Base-by-base conservation (phyloP, 1,284 basidiomycete genomes). In the Pisolithus thermaeus region DNA sequence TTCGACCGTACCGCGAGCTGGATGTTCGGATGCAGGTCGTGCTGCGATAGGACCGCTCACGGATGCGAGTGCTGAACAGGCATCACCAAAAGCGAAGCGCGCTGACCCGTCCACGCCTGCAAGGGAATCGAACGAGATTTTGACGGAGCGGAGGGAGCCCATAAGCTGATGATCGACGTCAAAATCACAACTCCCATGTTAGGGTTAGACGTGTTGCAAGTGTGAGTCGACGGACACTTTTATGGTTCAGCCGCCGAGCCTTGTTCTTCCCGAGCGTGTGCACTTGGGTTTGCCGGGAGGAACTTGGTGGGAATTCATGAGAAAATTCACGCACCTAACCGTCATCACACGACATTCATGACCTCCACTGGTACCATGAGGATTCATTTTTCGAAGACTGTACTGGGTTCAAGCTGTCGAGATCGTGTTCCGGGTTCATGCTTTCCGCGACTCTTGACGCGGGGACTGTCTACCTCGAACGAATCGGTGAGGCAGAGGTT, bases 11-110 rank as follows among this genome's bases (percentile, higher is more conserved):
- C 87, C 80, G 52, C 78, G 79, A n/a, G 82, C 82, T 6, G 88
- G 78, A 40, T 80, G 74, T 68, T 90, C 88, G 16, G 75, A 65
- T 2, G 79, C 76, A 9, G 81, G 70, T 18, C 85, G 74, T 47
- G 84, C 82, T 56, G 89, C 81, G 41, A 89, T 82, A n/a, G 88
- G 88, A 0, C 88, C 87, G 8, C 86, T 87, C 28, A 88, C 65
- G 6, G 87, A 88, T 6, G 83, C 79, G 25, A 90, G 65, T 1
- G 80, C 77, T 46, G 68, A 57, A 32, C 58, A 62, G 5, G 76
- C 76, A 23, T 72, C 7, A 3, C 52, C 54, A 36, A 68, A 61
- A 0, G 65, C 58, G 28, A 66, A 66, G 32, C 67, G 65, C 1
- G 67, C 67, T 11, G 64, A 69, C 2, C 64, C 64, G 8, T 66